A percentile compares a stretch with the other conserved stretches of the same genome.
Conservation (phyloP, 805 yeast species). For the Saturnispora kantuleensis region DNA sequence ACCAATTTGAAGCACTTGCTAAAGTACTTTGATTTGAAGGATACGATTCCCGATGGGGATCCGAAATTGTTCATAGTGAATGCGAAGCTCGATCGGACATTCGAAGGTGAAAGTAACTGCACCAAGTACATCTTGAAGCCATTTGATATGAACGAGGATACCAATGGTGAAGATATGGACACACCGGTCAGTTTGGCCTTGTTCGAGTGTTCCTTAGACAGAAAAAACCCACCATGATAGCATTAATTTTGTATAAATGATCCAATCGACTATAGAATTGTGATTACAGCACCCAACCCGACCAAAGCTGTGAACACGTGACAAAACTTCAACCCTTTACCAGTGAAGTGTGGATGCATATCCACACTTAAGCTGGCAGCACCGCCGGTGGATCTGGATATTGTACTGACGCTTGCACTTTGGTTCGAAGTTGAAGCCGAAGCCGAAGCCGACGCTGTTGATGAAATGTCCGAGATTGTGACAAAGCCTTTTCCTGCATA, state of each 20-base stretch:
- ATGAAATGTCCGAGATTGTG: slow-evolving; percentile 8
- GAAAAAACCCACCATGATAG: slow-evolving; percentile 30
- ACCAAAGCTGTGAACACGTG: slow-evolving; percentile 22
- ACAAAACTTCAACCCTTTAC: slow-evolving; percentile 23
- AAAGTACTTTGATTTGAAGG: slow-evolving; percentile 17
- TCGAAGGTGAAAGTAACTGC: slow-evolving; percentile 15
- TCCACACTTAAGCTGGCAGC: slow-evolving; percentile 17
- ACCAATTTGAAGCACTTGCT: slow-evolving; percentile 22
- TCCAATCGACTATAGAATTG: slow-evolving; percentile 6
- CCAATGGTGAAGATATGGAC: slow-evolving; percentile 43
- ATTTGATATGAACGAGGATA: slow-evolving; percentile 52
- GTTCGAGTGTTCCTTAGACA: slow-evolving; percentile 43
- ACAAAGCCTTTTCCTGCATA: slow-evolving; percentile 1
- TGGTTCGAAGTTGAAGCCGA: slow-evolving; percentile 12
- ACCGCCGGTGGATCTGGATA: slow-evolving; percentile 17
- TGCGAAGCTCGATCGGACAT: slow-evolving; percentile 15
- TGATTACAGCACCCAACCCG: slow-evolving; percentile 21
- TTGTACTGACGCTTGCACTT: not conserved
- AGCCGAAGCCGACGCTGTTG: slow-evolving; percentile 27
- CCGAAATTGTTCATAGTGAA: slow-evolving; percentile 15
- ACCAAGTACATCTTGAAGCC: slow-evolving; percentile 34
- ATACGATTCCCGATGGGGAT: slow-evolving; percentile 18
- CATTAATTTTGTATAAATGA: not conserved
- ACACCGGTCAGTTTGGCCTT: slow-evolving; percentile 42
- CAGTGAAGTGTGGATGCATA: slow-evolving; percentile 19